These are phyloP conservation scores for Plasmopara viticola DNA, from an alignment of 352 stramenopile genomes.

Conservation along the genomic window DNA sequence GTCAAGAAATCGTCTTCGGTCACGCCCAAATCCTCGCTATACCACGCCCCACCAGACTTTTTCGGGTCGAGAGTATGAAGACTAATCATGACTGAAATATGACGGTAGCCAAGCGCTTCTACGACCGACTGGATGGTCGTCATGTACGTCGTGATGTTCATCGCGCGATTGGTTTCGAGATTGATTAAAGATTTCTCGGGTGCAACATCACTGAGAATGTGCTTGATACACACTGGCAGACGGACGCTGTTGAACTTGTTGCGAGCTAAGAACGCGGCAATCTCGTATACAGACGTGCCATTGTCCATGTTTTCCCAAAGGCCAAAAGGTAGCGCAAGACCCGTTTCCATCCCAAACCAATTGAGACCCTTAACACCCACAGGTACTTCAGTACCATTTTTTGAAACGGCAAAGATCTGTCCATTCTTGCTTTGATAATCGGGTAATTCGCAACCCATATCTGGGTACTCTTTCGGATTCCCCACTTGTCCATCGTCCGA, in stretches of 20 bases:
- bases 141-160: slow-evolving; percentile 65
- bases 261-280: slow-evolving; percentile 47
- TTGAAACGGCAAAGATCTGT: slow-evolving; percentile 33
- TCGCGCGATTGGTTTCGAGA: slow-evolving; percentile 55
- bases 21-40: slow-evolving; percentile 37
- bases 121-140: slow-evolving; percentile 54
- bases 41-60: slow-evolving; percentile 49
- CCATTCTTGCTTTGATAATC: slow-evolving; percentile 64
- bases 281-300: slow-evolving; percentile 57
- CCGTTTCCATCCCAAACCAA: slow-evolving; percentile 77
- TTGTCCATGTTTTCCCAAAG: slow-evolving; percentile 69
- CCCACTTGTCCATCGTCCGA: slow-evolving; percentile 47
- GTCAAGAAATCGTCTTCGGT: slow-evolving; percentile 50
- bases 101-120: slow-evolving; percentile 47
- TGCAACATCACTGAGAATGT: slow-evolving; percentile 35
- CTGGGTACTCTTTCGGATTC: slow-evolving; percentile 50
- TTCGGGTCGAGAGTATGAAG: slow-evolving; percentile 50
- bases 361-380: slow-evolving; percentile 62
- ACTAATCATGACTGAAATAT: slow-evolving; percentile 67
- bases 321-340: slow-evolving; percentile 49
- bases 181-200: slow-evolving; percentile 55
- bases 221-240: slow-evolving; percentile 49
- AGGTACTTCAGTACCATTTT: slow-evolving; percentile 49
- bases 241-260: slow-evolving; percentile 78
- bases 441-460: slow-evolving; percentile 45